Evolutionary conservation across 2,329 filamentous ascomycete species (phyloP).

Genomic region (Rhynchosporium agropyri): DNA sequence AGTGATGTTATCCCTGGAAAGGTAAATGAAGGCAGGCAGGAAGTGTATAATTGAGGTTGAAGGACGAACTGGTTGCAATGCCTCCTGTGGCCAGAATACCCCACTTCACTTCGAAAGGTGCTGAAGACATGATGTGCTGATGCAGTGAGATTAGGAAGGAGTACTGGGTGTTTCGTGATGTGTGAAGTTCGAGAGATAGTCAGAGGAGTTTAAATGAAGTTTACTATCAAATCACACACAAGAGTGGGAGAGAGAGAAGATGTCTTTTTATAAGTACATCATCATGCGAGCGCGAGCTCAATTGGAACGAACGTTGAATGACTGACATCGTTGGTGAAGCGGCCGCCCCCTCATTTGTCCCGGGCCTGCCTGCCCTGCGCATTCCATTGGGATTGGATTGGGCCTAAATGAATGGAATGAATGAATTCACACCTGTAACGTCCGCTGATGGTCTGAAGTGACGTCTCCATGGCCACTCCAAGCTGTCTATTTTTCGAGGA

Average conservation of each 20-base stretch:
- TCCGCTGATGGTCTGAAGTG: not conserved
- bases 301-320: no score
- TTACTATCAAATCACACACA: no score
- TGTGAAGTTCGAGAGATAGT: no score
- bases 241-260: not conserved
- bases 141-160: no score
- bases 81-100: constrained; percentile 45
- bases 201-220: no score
- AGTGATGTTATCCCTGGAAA: not conserved
- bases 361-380: no score
- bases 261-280: no score
- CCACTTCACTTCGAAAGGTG: constrained; percentile 40
- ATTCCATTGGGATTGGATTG: not conserved
- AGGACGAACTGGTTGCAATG: constrained; percentile 42
- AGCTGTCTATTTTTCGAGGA: not conserved
- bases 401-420: constrained; percentile 9
- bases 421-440: not conserved
- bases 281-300: no score
- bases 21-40: not conserved
- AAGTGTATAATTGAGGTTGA: not conserved
- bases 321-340: not conserved
- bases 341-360: not conserved
- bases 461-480: not conserved
- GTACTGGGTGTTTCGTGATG: no score
- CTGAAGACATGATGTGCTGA: constrained; percentile 33